Evolutionary conservation across 1,284 basidiomycete species (phyloP).

Genomic region (Peniophora sp.): DNA sequence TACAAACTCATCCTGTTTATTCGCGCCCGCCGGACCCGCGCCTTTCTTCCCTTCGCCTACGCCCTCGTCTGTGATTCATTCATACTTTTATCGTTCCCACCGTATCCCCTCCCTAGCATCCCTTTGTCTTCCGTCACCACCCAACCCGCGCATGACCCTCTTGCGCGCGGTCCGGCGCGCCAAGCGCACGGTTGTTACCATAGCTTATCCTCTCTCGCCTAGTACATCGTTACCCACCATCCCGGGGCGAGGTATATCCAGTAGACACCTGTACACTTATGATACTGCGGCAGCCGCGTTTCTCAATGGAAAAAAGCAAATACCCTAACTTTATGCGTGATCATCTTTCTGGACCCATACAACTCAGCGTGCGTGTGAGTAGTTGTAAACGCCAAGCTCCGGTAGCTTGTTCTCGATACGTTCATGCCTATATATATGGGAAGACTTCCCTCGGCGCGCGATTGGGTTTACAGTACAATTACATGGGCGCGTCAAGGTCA

Average conservation of each 20-base stretch:
- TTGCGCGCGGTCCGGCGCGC: background rate
- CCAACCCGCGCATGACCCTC: background rate
- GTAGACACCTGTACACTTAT: background rate
- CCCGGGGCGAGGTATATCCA: background rate
- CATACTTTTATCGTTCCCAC: slow-evolving; percentile 7
- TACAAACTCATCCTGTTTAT: slow-evolving; percentile 1
- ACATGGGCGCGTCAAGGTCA: too few species aligned
- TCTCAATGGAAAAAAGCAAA: background rate
- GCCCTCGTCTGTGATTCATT: background rate
- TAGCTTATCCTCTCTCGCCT: background rate
- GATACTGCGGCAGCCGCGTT: background rate
- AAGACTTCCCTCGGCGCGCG: background rate
- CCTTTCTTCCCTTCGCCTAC: slow-evolving; percentile 6
- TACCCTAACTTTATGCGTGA: background rate
- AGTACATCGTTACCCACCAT: background rate
- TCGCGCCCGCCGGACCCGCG: too few species aligned
- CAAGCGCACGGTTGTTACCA: background rate
- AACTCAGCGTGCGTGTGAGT: too few species aligned
- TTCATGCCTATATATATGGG: too few species aligned
- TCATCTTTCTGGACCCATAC: background rate
- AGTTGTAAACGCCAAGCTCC: too few species aligned
- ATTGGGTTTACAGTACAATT: slow-evolving; percentile 1
- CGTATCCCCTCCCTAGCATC: slow-evolving; percentile 11
- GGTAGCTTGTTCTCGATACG: too few species aligned
- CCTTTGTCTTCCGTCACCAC: slow-evolving; percentile 5